Base-by-base conservation (phyloP, 116 monocot species). In the Dioscorea cayenensis region DNA sequence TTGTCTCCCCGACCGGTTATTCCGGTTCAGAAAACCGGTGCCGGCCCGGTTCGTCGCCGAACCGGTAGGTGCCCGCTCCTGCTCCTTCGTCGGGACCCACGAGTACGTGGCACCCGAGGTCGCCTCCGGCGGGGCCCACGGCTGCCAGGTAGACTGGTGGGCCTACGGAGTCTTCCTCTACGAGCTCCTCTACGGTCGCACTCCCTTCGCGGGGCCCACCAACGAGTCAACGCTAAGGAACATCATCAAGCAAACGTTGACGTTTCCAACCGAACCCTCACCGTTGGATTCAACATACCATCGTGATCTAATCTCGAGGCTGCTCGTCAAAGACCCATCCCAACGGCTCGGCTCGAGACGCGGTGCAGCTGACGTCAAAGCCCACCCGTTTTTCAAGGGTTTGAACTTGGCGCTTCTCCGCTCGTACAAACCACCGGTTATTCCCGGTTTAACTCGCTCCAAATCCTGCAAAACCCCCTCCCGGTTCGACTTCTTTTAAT, bases 81-180 rank as follows among this genome's bases (percentile, higher is more conserved):
- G 73, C 69, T 92, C 92, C 16, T 92, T 92, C 73, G 95, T 95
- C 0, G 95, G 95, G 14, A 92, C 95, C 17, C 95, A 95, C 75
- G 92, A 95, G 77, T 95, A 95, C 83, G 88, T 91, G 12, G 77
- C 91, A 0, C 89, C 95, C 9, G 95, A 95, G 72, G 92, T 95
- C 2, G 95, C 91, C 29, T 52, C 83, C 60, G 95, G 91, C 48
- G 60, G 76, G 14, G 2, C 72, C 37, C 95, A 91, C 77, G 91
- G 89, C 72, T 81, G 76, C 60, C 82, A 84, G 23, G 91, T 95
- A 11, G 95, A 95, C 81, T 95, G 91, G 95, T 95, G 95, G 95
- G 91, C 95, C 0, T 87, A 84, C 80, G 89, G 91, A 2, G 71
- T 95, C 21, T 78, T 91, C 77, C 77, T 95, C 35, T 95, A 89